A percentile compares a stretch with the other conserved stretches of the same genome.
Evolutionary conservation across 2,329 filamentous ascomycete species (phyloP).

Genomic region (Botrytis deweyae): DNA sequence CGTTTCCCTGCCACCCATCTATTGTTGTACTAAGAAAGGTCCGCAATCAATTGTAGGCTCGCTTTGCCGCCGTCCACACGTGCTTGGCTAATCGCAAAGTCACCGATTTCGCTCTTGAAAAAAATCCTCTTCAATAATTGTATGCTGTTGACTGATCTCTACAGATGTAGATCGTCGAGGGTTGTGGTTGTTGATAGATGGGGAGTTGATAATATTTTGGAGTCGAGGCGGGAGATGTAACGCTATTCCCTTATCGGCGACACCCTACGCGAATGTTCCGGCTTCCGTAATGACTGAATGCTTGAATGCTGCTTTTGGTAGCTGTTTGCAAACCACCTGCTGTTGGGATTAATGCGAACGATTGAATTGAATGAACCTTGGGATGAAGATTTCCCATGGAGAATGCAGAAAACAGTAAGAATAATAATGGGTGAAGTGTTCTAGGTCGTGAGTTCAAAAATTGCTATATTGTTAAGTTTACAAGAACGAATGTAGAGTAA

Average conservation of each 20-base stretch:
- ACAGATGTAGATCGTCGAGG: constrained; percentile 11
- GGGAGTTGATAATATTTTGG: constrained; percentile 19
- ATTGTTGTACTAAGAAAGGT: background rate
- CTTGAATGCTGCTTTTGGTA: background rate
- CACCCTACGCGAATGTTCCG: constrained; percentile 3
- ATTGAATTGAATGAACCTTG: background rate
- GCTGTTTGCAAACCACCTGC: background rate
- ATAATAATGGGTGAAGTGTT: background rate
- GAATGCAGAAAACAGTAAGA: background rate
- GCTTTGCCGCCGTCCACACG: constrained; percentile 10
- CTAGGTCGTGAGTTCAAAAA: background rate
- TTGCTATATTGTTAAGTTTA: background rate
- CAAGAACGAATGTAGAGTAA: background rate
- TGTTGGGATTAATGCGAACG: background rate
- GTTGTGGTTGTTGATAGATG: constrained; percentile 10
- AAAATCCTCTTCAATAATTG: background rate
- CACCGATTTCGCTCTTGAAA: background rate
- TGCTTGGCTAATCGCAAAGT: background rate
- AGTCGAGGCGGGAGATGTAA: constrained; percentile 19
- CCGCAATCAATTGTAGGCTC: constrained; percentile 19
- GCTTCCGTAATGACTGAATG: constrained; percentile 1
- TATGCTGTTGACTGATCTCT: constrained; percentile 13
- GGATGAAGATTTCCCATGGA: background rate
- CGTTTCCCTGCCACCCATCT: constrained; percentile 21
- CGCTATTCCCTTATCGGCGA: constrained; percentile 23